Conservation (phyloP, 768 basidiomycete genomes). For the Hypholoma fasciculare region DNA sequence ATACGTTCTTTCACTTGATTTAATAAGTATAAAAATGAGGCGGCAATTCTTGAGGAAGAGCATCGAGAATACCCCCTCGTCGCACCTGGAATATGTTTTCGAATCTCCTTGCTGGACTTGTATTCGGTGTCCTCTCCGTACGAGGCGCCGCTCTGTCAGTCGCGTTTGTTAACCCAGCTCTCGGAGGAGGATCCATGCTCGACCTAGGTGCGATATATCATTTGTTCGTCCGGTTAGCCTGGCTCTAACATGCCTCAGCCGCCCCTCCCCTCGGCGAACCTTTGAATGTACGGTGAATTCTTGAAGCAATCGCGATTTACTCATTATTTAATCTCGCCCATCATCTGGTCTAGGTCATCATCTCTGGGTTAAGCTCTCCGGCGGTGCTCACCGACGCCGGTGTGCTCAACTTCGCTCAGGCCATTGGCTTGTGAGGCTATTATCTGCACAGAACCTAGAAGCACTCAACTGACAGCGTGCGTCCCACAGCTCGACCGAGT, state of each 20-base stretch:
- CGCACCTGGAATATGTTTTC: slow-evolving; percentile 8
- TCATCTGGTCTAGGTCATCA: slow-evolving; percentile 45
- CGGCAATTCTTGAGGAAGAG: not conserved
- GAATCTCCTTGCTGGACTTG: slow-evolving; percentile 6
- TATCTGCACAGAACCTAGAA: slow-evolving; percentile 19
- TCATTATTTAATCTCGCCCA: slow-evolving; percentile 36
- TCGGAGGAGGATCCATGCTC: slow-evolving; percentile 63
- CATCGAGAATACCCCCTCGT: not conserved
- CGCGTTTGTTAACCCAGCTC: slow-evolving; percentile 43
- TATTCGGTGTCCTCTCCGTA: not conserved
- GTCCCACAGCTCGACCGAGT: slow-evolving; percentile 47
- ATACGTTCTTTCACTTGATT: not conserved
- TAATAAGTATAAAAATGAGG: not conserved
- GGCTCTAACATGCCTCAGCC: slow-evolving; percentile 20
- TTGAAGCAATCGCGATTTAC: slow-evolving; percentile 47
- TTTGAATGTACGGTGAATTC: slow-evolving; percentile 13
- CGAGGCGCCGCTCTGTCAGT: slow-evolving; percentile 13
- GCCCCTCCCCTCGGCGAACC: slow-evolving; percentile 57
- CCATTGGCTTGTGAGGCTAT: slow-evolving; percentile 60
- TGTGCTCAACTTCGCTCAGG: slow-evolving; percentile 56
- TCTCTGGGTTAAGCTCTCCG: slow-evolving; percentile 63
- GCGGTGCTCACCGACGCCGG: slow-evolving; percentile 56
- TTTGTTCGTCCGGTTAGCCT: not conserved
- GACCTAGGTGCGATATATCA: slow-evolving; percentile 41
- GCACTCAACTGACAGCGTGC: not conserved